Evolutionary conservation across 345 rosid genomes (phyloP).

Genomic region (Rhizophora apiculata): DNA sequence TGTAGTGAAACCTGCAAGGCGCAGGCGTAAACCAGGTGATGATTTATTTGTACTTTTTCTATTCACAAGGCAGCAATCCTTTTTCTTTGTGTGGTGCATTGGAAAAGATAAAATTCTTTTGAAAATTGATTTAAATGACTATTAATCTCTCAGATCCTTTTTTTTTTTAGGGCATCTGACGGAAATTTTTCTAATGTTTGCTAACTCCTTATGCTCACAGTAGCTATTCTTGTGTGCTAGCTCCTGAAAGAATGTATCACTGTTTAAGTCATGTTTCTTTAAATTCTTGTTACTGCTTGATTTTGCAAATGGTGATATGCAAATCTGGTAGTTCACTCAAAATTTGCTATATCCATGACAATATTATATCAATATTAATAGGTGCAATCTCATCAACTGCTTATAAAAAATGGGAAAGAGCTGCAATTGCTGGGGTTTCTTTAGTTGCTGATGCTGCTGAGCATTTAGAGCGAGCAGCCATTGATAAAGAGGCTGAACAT

Average conservation of each 20-base stretch:
- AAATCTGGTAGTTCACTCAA: not conserved
- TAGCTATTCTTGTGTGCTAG: no score
- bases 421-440: conserved; percentile 98
- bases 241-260: no score
- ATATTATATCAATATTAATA: conserved; percentile 29
- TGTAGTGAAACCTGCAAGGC: conserved; percentile 61
- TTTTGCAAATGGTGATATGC: not conserved
- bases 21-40: conserved; percentile 76
- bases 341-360: not conserved
- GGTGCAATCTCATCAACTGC: conserved; percentile 56
- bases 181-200: no score
- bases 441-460: conserved; percentile 99
- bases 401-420: conserved; percentile 93
- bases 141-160: no score
- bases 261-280: not conserved
- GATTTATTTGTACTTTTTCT: conserved; percentile 6
- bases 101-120: no score
- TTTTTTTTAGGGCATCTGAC: no score
- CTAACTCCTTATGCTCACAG: no score
- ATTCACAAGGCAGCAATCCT: not conserved
- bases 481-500: conserved; percentile 50
- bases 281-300: not conserved
- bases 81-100: not conserved
- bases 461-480: conserved; percentile 74
- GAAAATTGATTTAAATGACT: no score